Percentiles rank a stretch among this genome's conserved stretches.
phyloP scores from a whole-genome alignment of 768 basidiomycete genomes.

The Lentinula aciculospora region DNA sequence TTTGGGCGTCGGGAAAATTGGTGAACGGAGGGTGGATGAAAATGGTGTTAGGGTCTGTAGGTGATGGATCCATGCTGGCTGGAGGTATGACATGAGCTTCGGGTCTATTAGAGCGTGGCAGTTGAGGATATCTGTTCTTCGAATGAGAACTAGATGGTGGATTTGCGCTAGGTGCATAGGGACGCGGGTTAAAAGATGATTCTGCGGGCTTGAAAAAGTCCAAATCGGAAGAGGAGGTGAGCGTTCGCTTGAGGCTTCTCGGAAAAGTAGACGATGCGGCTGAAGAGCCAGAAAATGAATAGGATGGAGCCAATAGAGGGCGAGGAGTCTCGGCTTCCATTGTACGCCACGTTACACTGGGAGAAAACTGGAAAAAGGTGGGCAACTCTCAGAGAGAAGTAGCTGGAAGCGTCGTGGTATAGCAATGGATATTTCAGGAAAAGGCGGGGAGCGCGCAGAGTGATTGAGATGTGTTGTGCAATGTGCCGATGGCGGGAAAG shows the following conservation, averaged over 20 bases:
- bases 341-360: neutral
- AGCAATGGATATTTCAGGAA: neutral
- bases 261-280: slow-evolving; percentile 14
- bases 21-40: slow-evolving; percentile 76
- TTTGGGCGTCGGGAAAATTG: slow-evolving; percentile 55
- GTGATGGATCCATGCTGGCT: slow-evolving; percentile 61
- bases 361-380: neutral
- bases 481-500: neutral
- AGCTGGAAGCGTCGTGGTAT: neutral
- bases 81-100: slow-evolving; percentile 41
- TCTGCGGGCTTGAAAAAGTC: slow-evolving; percentile 61
- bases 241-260: slow-evolving; percentile 43
- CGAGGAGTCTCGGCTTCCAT: slow-evolving; percentile 7
- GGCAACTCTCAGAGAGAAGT: neutral
- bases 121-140: slow-evolving; percentile 6
- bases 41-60: slow-evolving; percentile 56
- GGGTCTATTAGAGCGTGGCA: neutral
- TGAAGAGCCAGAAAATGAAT: slow-evolving; percentile 21
- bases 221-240: slow-evolving; percentile 39
- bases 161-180: slow-evolving; percentile 42
- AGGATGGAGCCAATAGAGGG: slow-evolving; percentile 21
- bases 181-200: slow-evolving; percentile 59
- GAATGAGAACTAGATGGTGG: neutral
- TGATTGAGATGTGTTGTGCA: neutral
- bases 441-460: neutral